Base-by-base conservation (phyloP, 2,329 filamentous ascomycete species). In the Paradendryphiella salina region DNA sequence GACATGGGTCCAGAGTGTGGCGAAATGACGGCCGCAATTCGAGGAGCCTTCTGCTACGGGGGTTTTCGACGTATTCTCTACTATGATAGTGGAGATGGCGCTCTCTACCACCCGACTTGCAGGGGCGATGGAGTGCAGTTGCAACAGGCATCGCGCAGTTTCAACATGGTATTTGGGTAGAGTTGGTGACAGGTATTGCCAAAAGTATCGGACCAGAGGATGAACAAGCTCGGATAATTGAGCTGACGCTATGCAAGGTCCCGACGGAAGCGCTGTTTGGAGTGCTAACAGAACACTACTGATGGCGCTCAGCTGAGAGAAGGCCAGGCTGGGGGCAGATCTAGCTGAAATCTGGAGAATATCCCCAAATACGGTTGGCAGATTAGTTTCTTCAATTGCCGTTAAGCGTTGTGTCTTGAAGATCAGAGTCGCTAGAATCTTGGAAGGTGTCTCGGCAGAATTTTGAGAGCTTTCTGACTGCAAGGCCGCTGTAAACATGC, bases 101-200 rank as follows among this genome's bases (percentile, higher is more conserved):
- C 89, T 90, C 71, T 96, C 92, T 4, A 96, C 86, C 37, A 91
- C 84, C 43, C 88, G 85, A 60, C 86, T 85, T 1, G 81, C 76
- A 32, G 80, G 76, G 1, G 86, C 83, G 10, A 96, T 81, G 0
- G 85, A 83, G 61, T 97, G 91, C 43, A 99, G 76, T 59, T 90
- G 85, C 89, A 94, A 96, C 32, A 99, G 77, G 60, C 85, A 87
- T 50, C 89, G 85, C 7, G 95, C 89, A 14, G 91, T 87, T 75
- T 99, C 95, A 26, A 99, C 92, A 66, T 97, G 94, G 60, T 93
- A 95, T 67, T 96, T 96, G 0, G 92, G 91, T 56, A 87, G 86
- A 10, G 85, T 80, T n/a, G 89, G 86, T 0, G 90, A 89, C 32
- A 99, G 75, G 64, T 89, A 90, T 4, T 77, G 73, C 94, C 94